phyloP scores from a whole-genome alignment of 129 eudicot genomes.

The Dittrichia graveolens region DNA sequence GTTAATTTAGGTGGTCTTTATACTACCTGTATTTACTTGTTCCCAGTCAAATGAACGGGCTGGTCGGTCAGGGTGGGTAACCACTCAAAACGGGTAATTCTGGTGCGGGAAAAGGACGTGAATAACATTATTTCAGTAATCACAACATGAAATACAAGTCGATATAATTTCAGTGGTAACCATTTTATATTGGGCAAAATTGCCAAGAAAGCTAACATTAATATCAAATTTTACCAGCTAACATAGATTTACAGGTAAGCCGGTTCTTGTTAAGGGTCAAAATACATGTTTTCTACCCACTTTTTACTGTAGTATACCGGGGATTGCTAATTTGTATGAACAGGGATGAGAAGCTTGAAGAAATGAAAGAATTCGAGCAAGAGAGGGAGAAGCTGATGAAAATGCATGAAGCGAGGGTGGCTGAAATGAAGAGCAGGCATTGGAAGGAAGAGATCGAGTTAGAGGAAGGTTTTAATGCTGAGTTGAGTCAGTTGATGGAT shows the following conservation, averaged over 20 bases:
- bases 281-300: not conserved
- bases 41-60: not conserved
- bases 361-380: slow-evolving; percentile 50
- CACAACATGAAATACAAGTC: too few species aligned
- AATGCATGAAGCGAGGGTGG: slow-evolving; percentile 41
- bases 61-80: not conserved
- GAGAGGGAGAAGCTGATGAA: slow-evolving; percentile 54
- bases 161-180: too few species aligned
- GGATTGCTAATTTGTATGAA: not conserved
- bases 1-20: not conserved
- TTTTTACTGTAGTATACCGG: not conserved
- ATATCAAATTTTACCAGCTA: too few species aligned
- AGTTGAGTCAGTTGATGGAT: slow-evolving; percentile 49
- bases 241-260: not conserved
- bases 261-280: not conserved
- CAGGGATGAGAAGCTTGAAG: slow-evolving; percentile 48
- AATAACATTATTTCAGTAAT: not conserved
- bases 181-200: too few species aligned
- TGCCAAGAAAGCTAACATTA: too few species aligned
- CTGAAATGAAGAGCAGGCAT: slow-evolving; percentile 50
- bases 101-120: not conserved
- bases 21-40: too few species aligned
- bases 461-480: slow-evolving; percentile 60
- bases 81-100: not conserved
- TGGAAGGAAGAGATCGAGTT: slow-evolving; percentile 52